Base-by-base conservation (phyloP, 805 yeast species). In the Lipomyces sp. region DNA sequence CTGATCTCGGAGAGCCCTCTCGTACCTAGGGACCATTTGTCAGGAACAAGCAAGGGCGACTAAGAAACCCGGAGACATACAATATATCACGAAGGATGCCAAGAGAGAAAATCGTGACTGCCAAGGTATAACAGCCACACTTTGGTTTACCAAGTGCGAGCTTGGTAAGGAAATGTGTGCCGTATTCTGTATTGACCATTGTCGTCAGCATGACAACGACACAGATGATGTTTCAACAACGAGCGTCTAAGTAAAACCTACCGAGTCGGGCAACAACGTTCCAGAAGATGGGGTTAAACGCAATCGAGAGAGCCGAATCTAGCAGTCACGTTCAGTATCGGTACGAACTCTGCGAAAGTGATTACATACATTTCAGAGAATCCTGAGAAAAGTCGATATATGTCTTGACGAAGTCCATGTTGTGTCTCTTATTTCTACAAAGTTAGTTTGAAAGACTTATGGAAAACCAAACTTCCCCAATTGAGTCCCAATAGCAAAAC, bases 211-310 rank as follows among this genome's bases (percentile, higher is more conserved):
- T 24, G 4, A 42, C 15, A 42, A 13, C 1, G 24, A 24, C 24
- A 24, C 24, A 24, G 7, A 37, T 37, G 4, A n/a, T n/a, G 10
- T 18, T 29, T 30, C 24, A 6, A 11, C 33, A 18, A 4, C 62
- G 37, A n/a, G 7, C 7, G 39, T 5, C 10, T n/a, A 13, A 35
- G 15, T 24, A 24, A 59, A n/a, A 73, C 80, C 42, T 68, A 79
- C 81, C 81, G 34, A 85, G 74, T 73, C 98, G 84, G 4, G 99
- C 99, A 30, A 86, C 96, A 65, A 89, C 83, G 77, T 95, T 95
- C 99, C 99, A 95, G 76, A 93, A 94, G 39, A 90, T 85, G 18
- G 99, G 99, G 77, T 95, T 95, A 85, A 95, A 93, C 15, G 88
- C 87, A 72, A 95, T 90, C 37, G 90, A 85, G 7, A 82, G 83